A percentile compares a stretch with the other conserved stretches of the same genome.
These are phyloP conservation scores for Linum trigynum DNA, from an alignment of 345 rosid species.

Conservation along the genomic window DNA sequence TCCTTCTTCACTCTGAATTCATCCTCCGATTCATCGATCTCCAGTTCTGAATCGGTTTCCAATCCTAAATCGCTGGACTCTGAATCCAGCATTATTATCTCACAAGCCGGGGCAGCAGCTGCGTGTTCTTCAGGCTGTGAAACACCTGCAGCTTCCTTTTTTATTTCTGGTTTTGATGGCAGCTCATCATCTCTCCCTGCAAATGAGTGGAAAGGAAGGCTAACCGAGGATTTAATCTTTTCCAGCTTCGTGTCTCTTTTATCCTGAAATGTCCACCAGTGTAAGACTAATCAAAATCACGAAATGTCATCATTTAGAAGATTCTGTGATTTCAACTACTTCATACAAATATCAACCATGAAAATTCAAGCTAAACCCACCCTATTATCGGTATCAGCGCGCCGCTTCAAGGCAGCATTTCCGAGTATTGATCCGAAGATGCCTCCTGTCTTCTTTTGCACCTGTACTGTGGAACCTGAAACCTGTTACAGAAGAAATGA, in stretches of 20 bases:
- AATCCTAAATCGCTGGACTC: slow-evolving; percentile 24
- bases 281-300: background rate
- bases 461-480: slow-evolving; percentile 42
- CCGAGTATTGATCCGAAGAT: slow-evolving; percentile 52
- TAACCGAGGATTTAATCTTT: slow-evolving; percentile 48
- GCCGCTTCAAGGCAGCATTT: slow-evolving; percentile 33
- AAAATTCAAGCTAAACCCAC: slow-evolving; percentile 19
- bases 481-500: slow-evolving; percentile 28
- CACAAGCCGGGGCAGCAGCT: slow-evolving; percentile 11
- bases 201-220: slow-evolving; percentile 50
- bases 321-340: too few species aligned
- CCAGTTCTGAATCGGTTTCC: slow-evolving; percentile 11
- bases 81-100: slow-evolving; percentile 36
- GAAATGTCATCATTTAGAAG: too few species aligned
- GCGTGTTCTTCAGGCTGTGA: slow-evolving; percentile 19
- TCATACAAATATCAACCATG: too few species aligned
- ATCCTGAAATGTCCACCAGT: slow-evolving; percentile 22
- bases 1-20: background rate
- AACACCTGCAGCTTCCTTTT: slow-evolving; percentile 10
- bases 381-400: slow-evolving; percentile 31
- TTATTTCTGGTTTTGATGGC: slow-evolving; percentile 12
- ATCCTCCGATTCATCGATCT: too few species aligned
- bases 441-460: slow-evolving; percentile 47
- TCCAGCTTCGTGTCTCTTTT: slow-evolving; percentile 48
- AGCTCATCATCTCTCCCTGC: slow-evolving; percentile 19